Conservation (phyloP, 495 filamentous ascomycete species). For the Talaromyces proteolyticus region DNA sequence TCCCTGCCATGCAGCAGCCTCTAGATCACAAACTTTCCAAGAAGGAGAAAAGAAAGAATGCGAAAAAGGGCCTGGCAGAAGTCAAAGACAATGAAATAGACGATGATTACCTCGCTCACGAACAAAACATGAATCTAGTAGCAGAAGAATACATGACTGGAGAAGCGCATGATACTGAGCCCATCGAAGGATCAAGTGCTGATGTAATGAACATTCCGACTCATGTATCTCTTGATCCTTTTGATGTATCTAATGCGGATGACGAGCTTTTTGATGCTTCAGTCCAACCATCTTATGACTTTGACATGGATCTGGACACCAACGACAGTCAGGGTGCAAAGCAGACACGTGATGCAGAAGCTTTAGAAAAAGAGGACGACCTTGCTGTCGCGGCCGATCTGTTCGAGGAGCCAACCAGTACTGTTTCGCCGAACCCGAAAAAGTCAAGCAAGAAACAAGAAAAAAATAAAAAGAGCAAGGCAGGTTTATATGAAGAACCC, state of each 20-base stretch:
- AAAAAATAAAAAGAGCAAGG: slow-evolving; percentile 25
- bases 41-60: slow-evolving; percentile 12
- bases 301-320: neutral
- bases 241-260: slow-evolving; percentile 4
- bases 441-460: slow-evolving; percentile 35
- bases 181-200: neutral
- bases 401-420: slow-evolving; percentile 6
- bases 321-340: neutral
- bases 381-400: slow-evolving; percentile 6
- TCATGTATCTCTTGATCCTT: slow-evolving; percentile 8
- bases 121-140: neutral
- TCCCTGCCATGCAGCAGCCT: slow-evolving; percentile 69
- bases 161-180: neutral
- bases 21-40: slow-evolving; percentile 72
- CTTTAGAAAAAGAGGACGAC: slow-evolving; percentile 13
- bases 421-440: slow-evolving; percentile 5
- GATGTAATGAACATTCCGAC: neutral
- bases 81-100: slow-evolving; percentile 1
- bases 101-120: neutral
- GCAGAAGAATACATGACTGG: neutral
- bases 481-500: neutral
- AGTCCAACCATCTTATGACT: neutral
- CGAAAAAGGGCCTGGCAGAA: slow-evolving; percentile 8
- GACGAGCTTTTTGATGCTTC: neutral
- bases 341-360: neutral